Evolutionary conservation across 345 rosid species (phyloP).

Genomic region (Eucalyptus regnans): DNA sequence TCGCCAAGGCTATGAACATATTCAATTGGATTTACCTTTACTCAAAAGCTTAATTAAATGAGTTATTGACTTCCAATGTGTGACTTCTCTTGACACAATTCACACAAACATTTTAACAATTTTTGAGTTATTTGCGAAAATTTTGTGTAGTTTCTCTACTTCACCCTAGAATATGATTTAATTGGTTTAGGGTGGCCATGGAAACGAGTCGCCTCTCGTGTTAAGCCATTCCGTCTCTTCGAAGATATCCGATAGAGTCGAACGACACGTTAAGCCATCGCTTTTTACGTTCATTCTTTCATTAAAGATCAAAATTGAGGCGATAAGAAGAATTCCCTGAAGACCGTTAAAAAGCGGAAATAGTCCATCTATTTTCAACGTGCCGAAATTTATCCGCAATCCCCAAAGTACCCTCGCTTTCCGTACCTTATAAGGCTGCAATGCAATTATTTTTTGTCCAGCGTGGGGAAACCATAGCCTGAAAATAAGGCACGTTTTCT

Average conservation of each 20-base stretch:
- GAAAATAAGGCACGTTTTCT: background rate
- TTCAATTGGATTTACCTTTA: rapidly evolving
- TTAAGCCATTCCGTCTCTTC: background rate
- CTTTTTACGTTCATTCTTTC: background rate
- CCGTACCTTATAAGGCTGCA: background rate
- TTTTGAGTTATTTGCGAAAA: background rate
- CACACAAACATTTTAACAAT: background rate
- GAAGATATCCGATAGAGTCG: background rate
- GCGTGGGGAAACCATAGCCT: background rate
- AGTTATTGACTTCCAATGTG: background rate
- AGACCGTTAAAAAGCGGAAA: background rate
- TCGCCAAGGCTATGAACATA: too few species aligned
- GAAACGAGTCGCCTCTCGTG: background rate
- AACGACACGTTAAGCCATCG: background rate
- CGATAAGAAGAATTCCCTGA: background rate
- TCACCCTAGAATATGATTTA: background rate
- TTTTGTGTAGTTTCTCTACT: background rate
- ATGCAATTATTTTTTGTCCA: background rate
- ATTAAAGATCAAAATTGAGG: background rate
- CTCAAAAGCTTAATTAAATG: rapidly evolving
- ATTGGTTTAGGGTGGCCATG: background rate
- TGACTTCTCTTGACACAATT: background rate
- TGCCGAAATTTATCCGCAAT: background rate
- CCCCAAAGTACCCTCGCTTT: background rate
- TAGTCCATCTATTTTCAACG: background rate